Percentiles rank a stretch among this genome's conserved stretches.
These are phyloP conservation scores for Hanseniaspora clermontiae DNA, from an alignment of 805 yeast species.

Conservation along the genomic window DNA sequence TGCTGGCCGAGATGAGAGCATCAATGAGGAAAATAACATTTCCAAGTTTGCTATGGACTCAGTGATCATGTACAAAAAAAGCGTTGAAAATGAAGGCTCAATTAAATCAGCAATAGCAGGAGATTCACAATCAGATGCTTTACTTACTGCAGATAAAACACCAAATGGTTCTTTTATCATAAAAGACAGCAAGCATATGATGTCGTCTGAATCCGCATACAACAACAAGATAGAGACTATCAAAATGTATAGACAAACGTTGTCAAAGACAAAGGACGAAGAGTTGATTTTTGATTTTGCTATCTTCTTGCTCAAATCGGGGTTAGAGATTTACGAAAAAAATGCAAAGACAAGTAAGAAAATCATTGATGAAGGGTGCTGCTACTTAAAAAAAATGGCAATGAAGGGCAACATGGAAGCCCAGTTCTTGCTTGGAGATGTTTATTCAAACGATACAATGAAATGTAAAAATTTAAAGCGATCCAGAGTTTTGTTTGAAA, in stretches of 20 bases:
- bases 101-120: background rate
- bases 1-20: background rate
- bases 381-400: slow-evolving; percentile 54
- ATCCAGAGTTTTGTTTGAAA: slow-evolving; percentile 62
- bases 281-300: slow-evolving; percentile 81
- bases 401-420: slow-evolving; percentile 81
- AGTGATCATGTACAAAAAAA: background rate
- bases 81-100: background rate
- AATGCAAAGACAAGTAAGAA: slow-evolving; percentile 31
- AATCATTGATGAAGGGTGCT: slow-evolving; percentile 64
- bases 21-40: background rate
- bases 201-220: slow-evolving; percentile 22
- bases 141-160: background rate
- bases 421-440: slow-evolving; percentile 85
- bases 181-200: background rate
- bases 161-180: background rate
- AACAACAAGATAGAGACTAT: slow-evolving; percentile 28
- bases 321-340: slow-evolving; percentile 37
- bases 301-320: slow-evolving; percentile 77
- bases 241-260: slow-evolving; percentile 43
- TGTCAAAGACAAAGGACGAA: slow-evolving; percentile 61
- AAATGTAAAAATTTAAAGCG: slow-evolving; percentile 69
- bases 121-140: background rate
- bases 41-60: background rate
- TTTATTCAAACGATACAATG: slow-evolving; percentile 69